A percentile compares a stretch with the other conserved stretches of the same genome.
These are phyloP conservation scores for Pseudocercospora eumusae DNA, from an alignment of 2,329 filamentous ascomycete species.

Conservation along the genomic window DNA sequence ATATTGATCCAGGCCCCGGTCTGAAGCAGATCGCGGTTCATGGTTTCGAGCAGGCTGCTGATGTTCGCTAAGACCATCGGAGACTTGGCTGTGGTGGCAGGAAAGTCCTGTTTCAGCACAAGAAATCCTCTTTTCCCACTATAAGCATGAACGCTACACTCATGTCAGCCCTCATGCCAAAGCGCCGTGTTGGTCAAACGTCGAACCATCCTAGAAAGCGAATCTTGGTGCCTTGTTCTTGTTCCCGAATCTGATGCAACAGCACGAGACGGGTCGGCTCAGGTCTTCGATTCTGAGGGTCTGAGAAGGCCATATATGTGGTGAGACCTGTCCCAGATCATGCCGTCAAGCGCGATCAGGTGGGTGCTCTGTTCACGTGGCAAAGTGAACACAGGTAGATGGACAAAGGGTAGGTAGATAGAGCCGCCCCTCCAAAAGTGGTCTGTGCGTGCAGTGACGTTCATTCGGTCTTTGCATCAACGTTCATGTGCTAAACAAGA, in stretches of 20 bases:
- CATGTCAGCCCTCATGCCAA: constrained; percentile 14
- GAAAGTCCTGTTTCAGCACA: constrained; percentile 68
- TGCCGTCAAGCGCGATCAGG: not conserved
- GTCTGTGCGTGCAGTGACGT: not conserved
- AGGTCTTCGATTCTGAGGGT: constrained; percentile 45
- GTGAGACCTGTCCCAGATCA: not conserved
- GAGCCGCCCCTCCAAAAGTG: not conserved
- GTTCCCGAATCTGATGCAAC: constrained; percentile 46
- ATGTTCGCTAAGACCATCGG: constrained; percentile 66
- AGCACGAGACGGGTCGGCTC: constrained; percentile 58
- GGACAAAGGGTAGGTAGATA: constrained; percentile 8
- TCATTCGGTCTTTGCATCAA: constrained; percentile 7
- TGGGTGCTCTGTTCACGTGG: not conserved
- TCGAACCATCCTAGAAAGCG: constrained; percentile 89
- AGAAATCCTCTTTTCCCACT: constrained; percentile 61
- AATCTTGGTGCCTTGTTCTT: constrained; percentile 68
- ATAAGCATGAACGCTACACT: constrained; percentile 60
- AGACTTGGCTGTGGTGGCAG: constrained; percentile 40
- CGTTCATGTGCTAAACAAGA: not conserved
- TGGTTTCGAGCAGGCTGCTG: constrained; percentile 65
- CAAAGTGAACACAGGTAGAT: constrained; percentile 9
- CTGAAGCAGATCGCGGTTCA: constrained; percentile 64
- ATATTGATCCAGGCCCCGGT: constrained; percentile 88
- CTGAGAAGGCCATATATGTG: constrained; percentile 17
- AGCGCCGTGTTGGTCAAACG: constrained; percentile 3